Conservation (phyloP, 495 filamentous ascomycete genomes). For the Thozetella sp. region DNA sequence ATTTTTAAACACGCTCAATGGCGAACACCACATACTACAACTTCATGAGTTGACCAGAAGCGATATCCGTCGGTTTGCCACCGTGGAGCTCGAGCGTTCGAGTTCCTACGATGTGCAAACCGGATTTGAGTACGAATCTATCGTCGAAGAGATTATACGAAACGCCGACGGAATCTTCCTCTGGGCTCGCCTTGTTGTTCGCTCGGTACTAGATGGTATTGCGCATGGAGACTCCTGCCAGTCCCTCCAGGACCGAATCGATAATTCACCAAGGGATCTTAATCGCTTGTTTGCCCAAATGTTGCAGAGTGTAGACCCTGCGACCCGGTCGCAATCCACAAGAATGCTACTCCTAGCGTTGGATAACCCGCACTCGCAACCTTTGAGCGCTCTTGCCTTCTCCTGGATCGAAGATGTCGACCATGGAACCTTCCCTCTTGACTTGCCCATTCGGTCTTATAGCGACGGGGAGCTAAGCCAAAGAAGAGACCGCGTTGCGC, state of each 20-base stretch:
- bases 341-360: neutral
- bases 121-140: neutral
- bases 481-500: neutral
- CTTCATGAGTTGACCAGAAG: conserved; percentile 25
- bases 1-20: conserved; percentile 9
- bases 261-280: neutral
- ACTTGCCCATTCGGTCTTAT: neutral
- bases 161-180: conserved; percentile 32
- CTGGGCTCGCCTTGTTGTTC: conserved; percentile 22
- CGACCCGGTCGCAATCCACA: neutral
- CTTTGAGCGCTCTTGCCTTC: conserved; percentile 3
- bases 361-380: neutral
- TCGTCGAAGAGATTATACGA: conserved; percentile 10
- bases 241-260: neutral
- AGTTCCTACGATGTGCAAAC: too few relatives aligned
- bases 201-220: neutral
- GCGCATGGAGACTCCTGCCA: neutral
- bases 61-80: conserved; percentile 19
- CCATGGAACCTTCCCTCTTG: neutral
- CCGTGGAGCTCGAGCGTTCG: too few relatives aligned
- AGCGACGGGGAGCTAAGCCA: neutral
- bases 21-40: neutral
- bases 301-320: neutral
- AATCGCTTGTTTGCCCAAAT: conserved; percentile 1
- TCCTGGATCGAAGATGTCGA: conserved; percentile 6